Evolutionary conservation across 805 yeast species (phyloP).

Genomic region (Candida lessepsii): DNA sequence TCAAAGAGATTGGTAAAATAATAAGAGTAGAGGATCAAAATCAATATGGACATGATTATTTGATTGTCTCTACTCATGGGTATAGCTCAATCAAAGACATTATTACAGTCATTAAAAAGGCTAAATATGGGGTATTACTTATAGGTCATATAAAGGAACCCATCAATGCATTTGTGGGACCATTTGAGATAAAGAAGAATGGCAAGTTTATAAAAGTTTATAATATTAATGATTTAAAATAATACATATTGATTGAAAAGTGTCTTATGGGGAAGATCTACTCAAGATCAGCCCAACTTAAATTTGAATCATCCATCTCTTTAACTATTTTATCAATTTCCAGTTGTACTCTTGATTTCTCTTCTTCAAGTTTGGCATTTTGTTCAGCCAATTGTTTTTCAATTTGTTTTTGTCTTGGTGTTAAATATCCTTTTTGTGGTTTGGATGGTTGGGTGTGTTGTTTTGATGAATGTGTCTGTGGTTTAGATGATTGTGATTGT

Average conservation of each 20-base stretch:
- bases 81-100: constrained; percentile 9
- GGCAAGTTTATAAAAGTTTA: constrained; percentile 2
- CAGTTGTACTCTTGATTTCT: constrained; percentile 8
- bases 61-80: constrained; percentile 13
- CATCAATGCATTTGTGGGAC: neutral
- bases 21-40: neutral
- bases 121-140: constrained; percentile 6
- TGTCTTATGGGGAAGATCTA: too few relatives aligned
- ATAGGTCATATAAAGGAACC: constrained; percentile 10
- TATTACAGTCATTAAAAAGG: constrained; percentile 10
- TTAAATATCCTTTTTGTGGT: constrained; percentile 2
- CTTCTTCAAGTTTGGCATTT: constrained; percentile 10
- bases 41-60: constrained; percentile 9
- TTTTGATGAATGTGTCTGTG: neutral
- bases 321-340: constrained; percentile 15
- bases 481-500: constrained; percentile 1
- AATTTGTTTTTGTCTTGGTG: constrained; percentile 11
- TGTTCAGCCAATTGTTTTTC: constrained; percentile 7
- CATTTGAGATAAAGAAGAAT: constrained; percentile 3
- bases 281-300: constrained; percentile 18
- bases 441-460: neutral
- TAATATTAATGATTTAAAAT: constrained; percentile 5
- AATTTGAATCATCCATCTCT: constrained; percentile 16
- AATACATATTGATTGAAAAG: too few relatives aligned
- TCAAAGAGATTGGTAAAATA: constrained; percentile 7